Evolutionary conservation across 306 rosid genomes (phyloP), one percentile per base, ranked within the genome.

Genomic region (Cicer pinnatifidum): DNA sequence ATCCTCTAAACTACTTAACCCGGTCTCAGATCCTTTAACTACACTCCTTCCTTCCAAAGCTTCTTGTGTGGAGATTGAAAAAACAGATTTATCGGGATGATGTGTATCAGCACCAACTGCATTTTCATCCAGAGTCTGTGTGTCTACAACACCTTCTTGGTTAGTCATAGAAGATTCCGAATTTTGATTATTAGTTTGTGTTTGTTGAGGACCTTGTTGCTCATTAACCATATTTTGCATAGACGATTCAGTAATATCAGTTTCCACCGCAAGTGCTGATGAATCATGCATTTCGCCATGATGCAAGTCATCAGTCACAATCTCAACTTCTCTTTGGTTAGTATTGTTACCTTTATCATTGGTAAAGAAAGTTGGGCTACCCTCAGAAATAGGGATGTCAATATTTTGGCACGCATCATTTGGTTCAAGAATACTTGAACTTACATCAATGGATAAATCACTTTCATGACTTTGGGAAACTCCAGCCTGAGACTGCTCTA

Each of bases 391-490:
- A 67, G 85, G 82, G 9, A 85, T 41, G 75, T 71, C 85, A 67
- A 76, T 50, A 61, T 75, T 81, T 83, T 62, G 75, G 80, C 71
- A 52, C 43, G 44, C 43, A 79, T 78, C 77, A 81, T 65, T 78
- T 57, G 72, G 81, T 82, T 85, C 85, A n/a, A 6, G 73, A 61
- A 78, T 75, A 62, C 78, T 70, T 50, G 85, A 80, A 76, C 82
- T 82, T 71, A 84, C 89, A 72, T 44, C 82, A 69, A 85, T 57
- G 66, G 84, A 77, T 52, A 69, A 67, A 54, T 81, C 84, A 78
- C 38, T 80, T 59, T 75, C 88, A 20, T 53, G 83, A 77, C 78
- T 72, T 56, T 83, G 83, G 73, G 86, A 80, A 78, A 71, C 88
- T 66, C 79, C 86, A 63, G 54, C 82, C 68, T 12, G 77, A 73